These are phyloP conservation scores for Trametes maxima DNA, from an alignment of 768 basidiomycete species.

Conservation along the genomic window DNA sequence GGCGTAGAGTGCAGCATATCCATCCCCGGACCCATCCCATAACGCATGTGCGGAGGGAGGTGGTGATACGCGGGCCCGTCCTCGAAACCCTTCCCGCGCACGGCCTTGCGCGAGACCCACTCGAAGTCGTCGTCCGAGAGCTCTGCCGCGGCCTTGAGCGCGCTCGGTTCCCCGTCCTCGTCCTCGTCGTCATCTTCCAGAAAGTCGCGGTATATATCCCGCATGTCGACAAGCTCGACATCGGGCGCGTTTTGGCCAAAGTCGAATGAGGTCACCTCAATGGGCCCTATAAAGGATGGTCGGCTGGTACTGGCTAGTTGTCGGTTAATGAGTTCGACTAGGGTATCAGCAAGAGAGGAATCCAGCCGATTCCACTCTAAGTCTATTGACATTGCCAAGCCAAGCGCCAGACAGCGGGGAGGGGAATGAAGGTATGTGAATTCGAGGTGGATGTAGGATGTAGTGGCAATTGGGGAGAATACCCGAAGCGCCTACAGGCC, in stretches of 20 bases:
- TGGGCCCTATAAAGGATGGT: slow-evolving; percentile 95
- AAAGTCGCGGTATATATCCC: slow-evolving; percentile 95
- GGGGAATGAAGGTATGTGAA: background rate
- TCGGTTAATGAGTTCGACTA: slow-evolving; percentile 77
- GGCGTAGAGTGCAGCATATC: slow-evolving; percentile 64
- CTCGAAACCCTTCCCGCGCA: slow-evolving; percentile 52
- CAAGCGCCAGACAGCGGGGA: background rate
- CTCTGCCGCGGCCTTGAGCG: slow-evolving; percentile 22
- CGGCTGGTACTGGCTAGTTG: slow-evolving; percentile 70
- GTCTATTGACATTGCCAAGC: slow-evolving; percentile 81
- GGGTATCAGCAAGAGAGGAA: slow-evolving; percentile 62
- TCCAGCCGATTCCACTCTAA: slow-evolving; percentile 90
- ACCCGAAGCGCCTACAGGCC: background rate
- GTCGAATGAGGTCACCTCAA: slow-evolving; percentile 82
- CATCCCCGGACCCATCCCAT: slow-evolving; percentile 57
- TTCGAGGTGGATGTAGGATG: too few relatives aligned
- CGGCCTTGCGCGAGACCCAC: slow-evolving; percentile 74
- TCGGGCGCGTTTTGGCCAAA: slow-evolving; percentile 86
- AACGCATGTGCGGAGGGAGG: slow-evolving; percentile 73
- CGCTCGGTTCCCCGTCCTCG: slow-evolving; percentile 30
- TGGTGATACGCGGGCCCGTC: slow-evolving; percentile 64
- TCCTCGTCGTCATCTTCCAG: slow-evolving; percentile 75
- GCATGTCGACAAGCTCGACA: slow-evolving; percentile 86
- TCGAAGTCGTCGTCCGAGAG: slow-evolving; percentile 81
- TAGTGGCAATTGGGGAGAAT: background rate